A percentile compares a stretch with the other conserved stretches of the same genome.
phyloP scores from a whole-genome alignment of 2,329 filamentous ascomycete species.

The Aspergillus sp. region DNA sequence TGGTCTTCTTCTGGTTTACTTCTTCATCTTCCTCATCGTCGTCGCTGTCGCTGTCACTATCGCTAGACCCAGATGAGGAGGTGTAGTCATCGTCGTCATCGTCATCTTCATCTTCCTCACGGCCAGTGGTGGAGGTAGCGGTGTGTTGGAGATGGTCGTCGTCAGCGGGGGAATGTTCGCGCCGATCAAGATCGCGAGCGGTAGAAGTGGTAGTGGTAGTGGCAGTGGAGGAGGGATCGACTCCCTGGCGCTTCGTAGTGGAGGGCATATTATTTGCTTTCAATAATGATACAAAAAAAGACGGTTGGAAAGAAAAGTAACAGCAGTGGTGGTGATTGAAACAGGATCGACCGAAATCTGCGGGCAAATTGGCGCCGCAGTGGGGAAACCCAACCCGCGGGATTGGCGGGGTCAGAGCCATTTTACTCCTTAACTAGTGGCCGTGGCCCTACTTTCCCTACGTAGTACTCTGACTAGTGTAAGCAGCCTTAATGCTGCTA shows the following conservation, averaged over 20 bases:
- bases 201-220: not conserved
- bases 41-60: conserved; percentile 28
- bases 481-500: not conserved
- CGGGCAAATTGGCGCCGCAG: not conserved
- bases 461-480: no score
- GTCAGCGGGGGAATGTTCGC: not conserved
- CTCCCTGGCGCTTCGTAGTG: not conserved
- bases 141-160: not conserved
- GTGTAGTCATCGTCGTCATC: conserved; percentile 28
- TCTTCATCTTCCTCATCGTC: conserved; percentile 19
- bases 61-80: conserved; percentile 25
- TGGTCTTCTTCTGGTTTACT: not conserved
- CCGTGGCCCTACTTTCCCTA: no score
- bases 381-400: not conserved
- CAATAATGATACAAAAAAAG: no score
- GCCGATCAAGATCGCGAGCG: not conserved
- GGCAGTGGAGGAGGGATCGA: not conserved
- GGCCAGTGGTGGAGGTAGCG: not conserved
- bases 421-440: not conserved
- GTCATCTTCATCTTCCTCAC: conserved; percentile 13
- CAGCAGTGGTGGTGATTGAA: not conserved
- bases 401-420: not conserved
- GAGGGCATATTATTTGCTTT: not conserved
- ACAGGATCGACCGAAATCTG: not conserved
- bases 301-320: not conserved